Conservation (phyloP, 805 yeast species). For the Candida palmyrensis region DNA sequence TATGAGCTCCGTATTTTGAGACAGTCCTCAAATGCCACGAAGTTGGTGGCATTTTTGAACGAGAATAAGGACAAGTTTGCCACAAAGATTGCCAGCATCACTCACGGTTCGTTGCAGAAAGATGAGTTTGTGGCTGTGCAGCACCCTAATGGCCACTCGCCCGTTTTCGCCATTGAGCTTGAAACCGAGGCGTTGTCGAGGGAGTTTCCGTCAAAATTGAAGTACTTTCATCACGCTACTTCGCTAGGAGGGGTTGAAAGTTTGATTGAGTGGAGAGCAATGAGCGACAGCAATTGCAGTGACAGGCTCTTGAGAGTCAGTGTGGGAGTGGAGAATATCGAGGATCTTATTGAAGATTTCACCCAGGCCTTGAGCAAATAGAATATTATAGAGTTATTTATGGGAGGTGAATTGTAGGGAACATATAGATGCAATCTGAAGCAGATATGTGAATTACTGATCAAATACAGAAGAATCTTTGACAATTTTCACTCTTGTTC, state of each 20-base stretch:
- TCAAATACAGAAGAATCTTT: too few relatives aligned
- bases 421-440: too few relatives aligned
- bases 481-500: too few relatives aligned
- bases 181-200: conserved; percentile 50
- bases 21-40: conserved; percentile 61
- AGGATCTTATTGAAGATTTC: conserved; percentile 74
- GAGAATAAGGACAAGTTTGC: conserved; percentile 47
- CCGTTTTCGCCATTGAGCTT: conserved; percentile 69
- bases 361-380: conserved; percentile 47
- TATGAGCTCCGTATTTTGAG: conserved; percentile 63
- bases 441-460: too few relatives aligned
- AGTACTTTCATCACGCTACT: conserved; percentile 83
- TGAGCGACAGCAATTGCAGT: conserved; percentile 50
- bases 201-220: conserved; percentile 56
- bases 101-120: conserved; percentile 73
- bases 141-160: conserved; percentile 57
- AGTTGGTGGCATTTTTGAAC: conserved; percentile 54
- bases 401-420: too few relatives aligned
- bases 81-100: conserved; percentile 39
- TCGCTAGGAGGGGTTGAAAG: conserved; percentile 92
- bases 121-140: conserved; percentile 67
- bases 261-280: conserved; percentile 83
- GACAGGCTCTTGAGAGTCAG: conserved; percentile 66
- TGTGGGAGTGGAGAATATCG: conserved; percentile 71
- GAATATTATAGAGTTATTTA: too few relatives aligned